Conservation (phyloP, 257 asterid genomes). For the Hygrophila difformis region DNA sequence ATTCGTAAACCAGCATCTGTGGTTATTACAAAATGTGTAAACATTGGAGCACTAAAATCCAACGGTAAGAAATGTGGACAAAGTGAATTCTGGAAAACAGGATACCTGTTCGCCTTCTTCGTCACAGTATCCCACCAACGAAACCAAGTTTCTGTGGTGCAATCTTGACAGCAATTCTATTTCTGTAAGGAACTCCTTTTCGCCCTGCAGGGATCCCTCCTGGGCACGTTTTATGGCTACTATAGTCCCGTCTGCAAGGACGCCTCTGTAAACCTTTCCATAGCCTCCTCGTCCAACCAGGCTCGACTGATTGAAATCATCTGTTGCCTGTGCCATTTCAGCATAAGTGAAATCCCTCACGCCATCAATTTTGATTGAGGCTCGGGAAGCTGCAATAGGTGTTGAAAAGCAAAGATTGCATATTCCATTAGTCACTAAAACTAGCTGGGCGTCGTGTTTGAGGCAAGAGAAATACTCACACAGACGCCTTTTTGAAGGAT, state of each 20-base stretch:
- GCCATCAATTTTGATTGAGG: slow-evolving; percentile 73
- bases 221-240: slow-evolving; percentile 95
- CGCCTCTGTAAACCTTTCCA: slow-evolving; percentile 82
- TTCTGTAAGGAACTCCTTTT: slow-evolving; percentile 92
- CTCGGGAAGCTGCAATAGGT: slow-evolving; percentile 63
- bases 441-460: too few relatives aligned
- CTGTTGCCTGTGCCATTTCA: slow-evolving; percentile 73
- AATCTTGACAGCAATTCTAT: slow-evolving; percentile 82
- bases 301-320: slow-evolving; percentile 42
- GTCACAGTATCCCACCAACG: slow-evolving; percentile 82
- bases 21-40: slow-evolving; percentile 20
- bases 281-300: slow-evolving; percentile 90
- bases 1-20: slow-evolving; percentile 97
- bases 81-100: too few relatives aligned
- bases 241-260: slow-evolving; percentile 61
- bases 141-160: slow-evolving; percentile 78
- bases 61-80: too few relatives aligned
- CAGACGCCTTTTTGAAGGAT: slow-evolving; percentile 46
- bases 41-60: slow-evolving; percentile 3
- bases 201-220: slow-evolving; percentile 91
- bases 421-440: too few relatives aligned
- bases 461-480: too few relatives aligned
- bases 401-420: too few relatives aligned
- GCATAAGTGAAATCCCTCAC: slow-evolving; percentile 62
- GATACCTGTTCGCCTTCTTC: slow-evolving; percentile 94